phyloP scores from a whole-genome alignment of 441 rosid genomes.

The Caryocar brasiliense region DNA sequence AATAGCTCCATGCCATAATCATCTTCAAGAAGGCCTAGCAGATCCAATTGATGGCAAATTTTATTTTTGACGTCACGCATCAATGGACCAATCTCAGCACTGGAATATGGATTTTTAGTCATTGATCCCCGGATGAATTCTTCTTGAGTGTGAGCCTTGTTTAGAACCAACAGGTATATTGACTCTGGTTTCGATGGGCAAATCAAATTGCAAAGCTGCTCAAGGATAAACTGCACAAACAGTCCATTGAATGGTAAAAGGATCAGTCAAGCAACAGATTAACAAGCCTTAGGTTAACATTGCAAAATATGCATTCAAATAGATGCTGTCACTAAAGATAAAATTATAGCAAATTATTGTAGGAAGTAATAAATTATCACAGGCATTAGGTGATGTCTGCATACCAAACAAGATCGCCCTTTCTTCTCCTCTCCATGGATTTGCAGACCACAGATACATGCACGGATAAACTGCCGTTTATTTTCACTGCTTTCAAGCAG shows the following conservation, averaged over 20 bases:
- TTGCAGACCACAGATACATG: slow-evolving; percentile 92
- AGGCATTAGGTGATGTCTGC: slow-evolving; percentile 8
- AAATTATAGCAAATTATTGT: neutral
- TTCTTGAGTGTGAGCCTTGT: slow-evolving; percentile 98
- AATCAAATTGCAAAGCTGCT: slow-evolving; percentile 99
- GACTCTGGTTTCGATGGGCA: slow-evolving; percentile 98
- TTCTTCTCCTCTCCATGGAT: slow-evolving; percentile 87
- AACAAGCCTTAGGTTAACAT: too few species aligned
- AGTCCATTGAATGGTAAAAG: too few species aligned
- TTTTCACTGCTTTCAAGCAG: slow-evolving; percentile 98
- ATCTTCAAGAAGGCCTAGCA: slow-evolving; percentile 87
- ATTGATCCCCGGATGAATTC: slow-evolving; percentile 99
- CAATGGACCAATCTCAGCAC: slow-evolving; percentile 97
- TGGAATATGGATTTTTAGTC: slow-evolving; percentile 98
- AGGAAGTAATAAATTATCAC: neutral
- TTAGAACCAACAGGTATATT: slow-evolving; percentile 75
- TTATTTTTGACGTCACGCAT: slow-evolving; percentile 99
- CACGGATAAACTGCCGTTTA: slow-evolving; percentile 87
- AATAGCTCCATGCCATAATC: slow-evolving; percentile 98
- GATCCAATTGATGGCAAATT: slow-evolving; percentile 93
- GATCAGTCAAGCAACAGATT: too few species aligned
- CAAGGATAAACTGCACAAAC: slow-evolving; percentile 85
- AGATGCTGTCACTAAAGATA: too few species aligned
- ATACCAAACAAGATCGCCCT: slow-evolving; percentile 90
- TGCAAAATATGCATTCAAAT: too few species aligned